Base-by-base conservation (phyloP, 192 early-diverging fungal genomes). In the Linnemannia zychae region DNA sequence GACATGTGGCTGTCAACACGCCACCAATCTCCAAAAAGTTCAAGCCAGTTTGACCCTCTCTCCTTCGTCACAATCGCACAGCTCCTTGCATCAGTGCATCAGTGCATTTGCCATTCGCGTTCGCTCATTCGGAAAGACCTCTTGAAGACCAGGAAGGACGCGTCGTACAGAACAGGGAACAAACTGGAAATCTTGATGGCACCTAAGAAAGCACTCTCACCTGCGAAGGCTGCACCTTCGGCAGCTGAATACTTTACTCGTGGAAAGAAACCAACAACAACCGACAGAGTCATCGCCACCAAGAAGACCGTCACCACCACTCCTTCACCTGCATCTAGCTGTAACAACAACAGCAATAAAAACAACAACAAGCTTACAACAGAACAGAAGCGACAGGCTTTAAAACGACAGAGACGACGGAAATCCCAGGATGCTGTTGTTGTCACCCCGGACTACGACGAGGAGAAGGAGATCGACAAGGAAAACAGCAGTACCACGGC, bases 231-330 rank as follows among this genome's bases (percentile, higher is more conserved):
- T 16, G 33, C 71, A 24, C 44, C 53, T 5, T 46, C 65, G 16
- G 76, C 76, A 22, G 70, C 65, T 16, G 73, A 71, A 44, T 84
- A 78, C 44, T 84, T 84, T 28, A 48, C 66, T 7, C 71, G 71
- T 24, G 76, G 76, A 1, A 73, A 77, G 67, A 84, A 84, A 24
- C 49, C 76, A 2, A 69, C 75, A 0, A 69, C 71, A 11, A 22
- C 60, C 0, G 50, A 84, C 13, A 63, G 81, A 20, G 31, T 72
- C 44, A 34, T 73, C 60, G 31, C 60, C 15, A 20, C 12, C 81
- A 82, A 82, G 49, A 67, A 72, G 67, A 31, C 78, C 3, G 16
- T 40, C 0, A 12, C 65, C 9, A 5, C 44, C 4, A 9, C 69
- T 37, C 40, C n/a, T 16, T 34, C 7, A 7, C n/a, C 75, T 53